A percentile compares a stretch with the other conserved stretches of the same genome.
These are phyloP conservation scores for Capniomyces stellatus DNA, from an alignment of 371 early-diverging fungal species.

Conservation along the genomic window DNA sequence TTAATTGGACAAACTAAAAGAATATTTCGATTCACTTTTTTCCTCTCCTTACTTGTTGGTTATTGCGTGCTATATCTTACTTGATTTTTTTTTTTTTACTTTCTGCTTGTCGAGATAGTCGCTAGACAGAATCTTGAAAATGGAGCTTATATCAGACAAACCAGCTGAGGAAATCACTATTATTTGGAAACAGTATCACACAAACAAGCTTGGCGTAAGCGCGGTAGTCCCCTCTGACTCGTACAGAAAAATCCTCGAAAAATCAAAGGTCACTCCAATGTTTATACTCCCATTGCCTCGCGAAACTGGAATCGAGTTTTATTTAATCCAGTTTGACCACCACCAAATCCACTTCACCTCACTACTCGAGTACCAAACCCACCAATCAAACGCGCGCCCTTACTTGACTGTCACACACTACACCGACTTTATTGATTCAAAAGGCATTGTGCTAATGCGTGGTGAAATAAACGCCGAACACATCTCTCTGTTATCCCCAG, in stretches of 20 bases:
- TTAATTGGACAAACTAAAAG: too few relatives aligned
- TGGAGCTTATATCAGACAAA: constrained; percentile 43
- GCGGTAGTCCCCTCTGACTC: constrained; percentile 54
- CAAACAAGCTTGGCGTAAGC: constrained; percentile 40
- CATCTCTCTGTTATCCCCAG: constrained; percentile 40
- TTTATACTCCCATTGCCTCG: constrained; percentile 78
- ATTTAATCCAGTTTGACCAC: constrained; percentile 61
- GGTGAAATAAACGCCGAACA: constrained; percentile 47
- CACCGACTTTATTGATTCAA: constrained; percentile 56
- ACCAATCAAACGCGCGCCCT: constrained; percentile 57
- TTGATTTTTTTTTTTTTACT: background rate
- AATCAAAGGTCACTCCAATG: constrained; percentile 27
- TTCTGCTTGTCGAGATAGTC: constrained; percentile 20
- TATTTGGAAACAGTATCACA: constrained; percentile 73
- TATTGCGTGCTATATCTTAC: too few relatives aligned
- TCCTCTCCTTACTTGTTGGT: too few relatives aligned
- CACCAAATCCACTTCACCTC: constrained; percentile 75
- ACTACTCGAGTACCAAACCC: constrained; percentile 76
- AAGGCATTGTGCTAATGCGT: constrained; percentile 78
- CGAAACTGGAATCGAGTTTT: constrained; percentile 70
- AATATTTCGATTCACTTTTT: too few relatives aligned
- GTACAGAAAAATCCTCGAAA: constrained; percentile 44
- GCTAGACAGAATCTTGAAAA: constrained; percentile 57
- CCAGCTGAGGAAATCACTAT: constrained; percentile 42
- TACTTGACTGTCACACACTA: constrained; percentile 74